phyloP scores from a whole-genome alignment of 1,139 yeast genomes.

The Schizosaccharomyces versatilis region DNA sequence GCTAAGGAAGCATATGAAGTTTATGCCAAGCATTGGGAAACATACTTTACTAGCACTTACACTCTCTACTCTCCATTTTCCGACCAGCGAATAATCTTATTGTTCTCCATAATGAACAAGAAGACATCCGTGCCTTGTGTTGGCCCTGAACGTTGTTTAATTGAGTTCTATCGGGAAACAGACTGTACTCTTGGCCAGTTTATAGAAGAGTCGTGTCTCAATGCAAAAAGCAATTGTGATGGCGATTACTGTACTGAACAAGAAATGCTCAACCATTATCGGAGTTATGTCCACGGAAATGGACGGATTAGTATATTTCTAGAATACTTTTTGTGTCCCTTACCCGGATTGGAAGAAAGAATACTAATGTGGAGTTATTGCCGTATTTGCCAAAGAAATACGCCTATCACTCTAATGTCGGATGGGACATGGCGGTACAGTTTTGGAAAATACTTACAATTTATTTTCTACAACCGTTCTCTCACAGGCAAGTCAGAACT shows the following conservation, averaged over 20 bases:
- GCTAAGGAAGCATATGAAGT: background rate
- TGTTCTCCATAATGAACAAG: slow-evolving; percentile 64
- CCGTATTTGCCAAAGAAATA: slow-evolving; percentile 47
- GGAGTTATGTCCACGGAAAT: slow-evolving; percentile 72
- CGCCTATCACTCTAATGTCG: slow-evolving; percentile 71
- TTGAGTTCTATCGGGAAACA: slow-evolving; percentile 76
- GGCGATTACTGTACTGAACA: slow-evolving; percentile 60
- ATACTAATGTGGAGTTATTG: slow-evolving; percentile 87
- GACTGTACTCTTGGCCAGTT: slow-evolving; percentile 80
- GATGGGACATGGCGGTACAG: slow-evolving; percentile 79
- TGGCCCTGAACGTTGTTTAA: slow-evolving; percentile 65
- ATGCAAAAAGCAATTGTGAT: slow-evolving; percentile 38
- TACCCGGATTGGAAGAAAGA: slow-evolving; percentile 42
- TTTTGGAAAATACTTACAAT: slow-evolving; percentile 76
- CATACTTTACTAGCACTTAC: slow-evolving; percentile 16
- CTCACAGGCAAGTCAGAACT: slow-evolving; percentile 27
- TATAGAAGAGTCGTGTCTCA: slow-evolving; percentile 58
- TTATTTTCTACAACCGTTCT: slow-evolving; percentile 52
- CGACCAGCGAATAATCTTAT: slow-evolving; percentile 57
- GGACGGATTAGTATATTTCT: slow-evolving; percentile 63
- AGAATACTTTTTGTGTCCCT: slow-evolving; percentile 34
- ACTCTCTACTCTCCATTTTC: slow-evolving; percentile 36
- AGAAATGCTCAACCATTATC: slow-evolving; percentile 43
- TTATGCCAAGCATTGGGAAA: background rate
- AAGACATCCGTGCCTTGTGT: slow-evolving; percentile 78